These are phyloP conservation scores for Phytophthora hybrid DNA, from an alignment of 352 stramenopile species.

Conservation along the genomic window DNA sequence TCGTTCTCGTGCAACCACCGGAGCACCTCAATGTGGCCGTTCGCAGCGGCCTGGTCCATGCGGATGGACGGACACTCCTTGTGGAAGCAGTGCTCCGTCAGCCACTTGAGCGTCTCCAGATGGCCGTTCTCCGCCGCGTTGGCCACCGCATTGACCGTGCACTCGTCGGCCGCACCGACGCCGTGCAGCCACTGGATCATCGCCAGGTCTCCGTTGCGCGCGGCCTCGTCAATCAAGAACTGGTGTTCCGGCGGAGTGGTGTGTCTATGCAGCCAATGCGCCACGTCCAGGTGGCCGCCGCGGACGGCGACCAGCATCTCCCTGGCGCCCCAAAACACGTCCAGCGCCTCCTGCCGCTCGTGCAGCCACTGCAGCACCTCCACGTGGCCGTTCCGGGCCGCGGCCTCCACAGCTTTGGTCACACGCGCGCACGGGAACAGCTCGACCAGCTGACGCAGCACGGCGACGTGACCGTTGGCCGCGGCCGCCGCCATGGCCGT, in stretches of 20 bases:
- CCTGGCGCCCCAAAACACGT: constrained; percentile 36
- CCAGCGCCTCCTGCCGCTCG: constrained; percentile 26
- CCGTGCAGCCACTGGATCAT: constrained; percentile 54
- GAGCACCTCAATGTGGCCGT: constrained; percentile 45
- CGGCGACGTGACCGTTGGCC: too few species aligned
- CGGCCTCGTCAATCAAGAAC: constrained; percentile 44
- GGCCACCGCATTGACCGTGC: constrained; percentile 44
- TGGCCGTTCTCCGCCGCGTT: constrained; percentile 50
- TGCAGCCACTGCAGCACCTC: constrained; percentile 46
- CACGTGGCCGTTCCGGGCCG: constrained; percentile 37
- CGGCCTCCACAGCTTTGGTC: constrained; percentile 32
- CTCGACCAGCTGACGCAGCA: too few species aligned
- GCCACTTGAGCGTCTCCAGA: constrained; percentile 48
- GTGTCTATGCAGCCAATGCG: constrained; percentile 49
- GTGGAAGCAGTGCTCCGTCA: constrained; percentile 42
- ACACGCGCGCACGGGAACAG: too few species aligned
- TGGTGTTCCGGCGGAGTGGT: constrained; percentile 39
- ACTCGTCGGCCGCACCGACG: constrained; percentile 35
- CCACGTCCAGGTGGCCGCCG: constrained; percentile 43
- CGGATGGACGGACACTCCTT: constrained; percentile 37
- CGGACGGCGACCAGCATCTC: constrained; percentile 44
- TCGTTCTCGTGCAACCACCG: constrained; percentile 32
- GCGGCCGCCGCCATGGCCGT: too few species aligned
- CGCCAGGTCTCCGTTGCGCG: constrained; percentile 43
- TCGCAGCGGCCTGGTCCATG: constrained; percentile 50